A percentile compares a stretch with the other conserved stretches of the same genome.
Conservation (phyloP, 2,329 filamentous ascomycete genomes). For the Thermothelomyces thermophilus region DNA sequence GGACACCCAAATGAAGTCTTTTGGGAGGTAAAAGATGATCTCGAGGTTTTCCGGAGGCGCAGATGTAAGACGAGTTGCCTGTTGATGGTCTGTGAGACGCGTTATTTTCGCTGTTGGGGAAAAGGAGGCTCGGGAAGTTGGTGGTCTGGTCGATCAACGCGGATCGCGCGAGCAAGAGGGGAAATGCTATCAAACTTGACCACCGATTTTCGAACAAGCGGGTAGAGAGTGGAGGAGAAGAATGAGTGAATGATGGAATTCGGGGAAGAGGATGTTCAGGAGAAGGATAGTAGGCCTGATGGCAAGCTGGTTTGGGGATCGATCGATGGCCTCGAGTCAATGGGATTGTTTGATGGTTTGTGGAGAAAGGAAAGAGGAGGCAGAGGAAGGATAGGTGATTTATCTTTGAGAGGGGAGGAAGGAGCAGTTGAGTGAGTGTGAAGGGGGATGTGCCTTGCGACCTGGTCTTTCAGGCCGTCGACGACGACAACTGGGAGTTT, state of each 20-base stretch:
- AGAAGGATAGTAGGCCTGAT: not conserved
- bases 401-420: slow-evolving; percentile 8
- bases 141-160: not conserved
- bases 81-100: slow-evolving; percentile 3
- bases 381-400: not conserved
- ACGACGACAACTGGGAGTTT: not conserved
- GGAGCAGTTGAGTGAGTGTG: slow-evolving; percentile 2
- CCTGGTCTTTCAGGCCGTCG: slow-evolving; percentile 9
- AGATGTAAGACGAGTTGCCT: not conserved
- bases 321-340: not conserved
- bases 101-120: not conserved
- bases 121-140: not conserved
- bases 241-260: not conserved
- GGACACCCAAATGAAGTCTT: not conserved
- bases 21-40: not conserved
- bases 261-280: not conserved
- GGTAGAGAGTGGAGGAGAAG: not conserved
- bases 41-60: not conserved
- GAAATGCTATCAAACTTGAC: not conserved
- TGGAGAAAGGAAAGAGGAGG: not conserved
- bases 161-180: not conserved
- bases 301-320: not conserved
- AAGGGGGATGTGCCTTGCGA: slow-evolving; percentile 1
- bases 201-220: not conserved
- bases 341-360: slow-evolving; percentile 3